Conservation (phyloP, 2,329 filamentous ascomycete genomes). For the Tolypocladium tropicale region DNA sequence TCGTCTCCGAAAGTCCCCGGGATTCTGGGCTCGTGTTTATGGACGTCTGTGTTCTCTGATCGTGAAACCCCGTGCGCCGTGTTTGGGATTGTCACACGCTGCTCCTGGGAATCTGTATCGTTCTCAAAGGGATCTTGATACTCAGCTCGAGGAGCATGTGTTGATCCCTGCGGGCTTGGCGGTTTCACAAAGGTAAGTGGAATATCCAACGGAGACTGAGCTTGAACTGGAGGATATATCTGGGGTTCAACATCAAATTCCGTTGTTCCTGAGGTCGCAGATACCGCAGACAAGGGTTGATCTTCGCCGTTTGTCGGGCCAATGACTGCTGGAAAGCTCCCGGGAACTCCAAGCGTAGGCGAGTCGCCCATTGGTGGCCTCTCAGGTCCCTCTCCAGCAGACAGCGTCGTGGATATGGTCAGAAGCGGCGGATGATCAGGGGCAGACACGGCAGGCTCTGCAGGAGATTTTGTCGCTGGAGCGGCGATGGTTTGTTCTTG, state of each 20-base stretch:
- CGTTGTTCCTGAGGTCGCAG: slow-evolving; percentile 49
- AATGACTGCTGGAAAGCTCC: slow-evolving; percentile 41
- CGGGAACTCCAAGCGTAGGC: slow-evolving; percentile 56
- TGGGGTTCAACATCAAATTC: slow-evolving; percentile 68
- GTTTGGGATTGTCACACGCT: slow-evolving; percentile 2
- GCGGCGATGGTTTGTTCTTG: neutral
- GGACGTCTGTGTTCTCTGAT: slow-evolving; percentile 3
- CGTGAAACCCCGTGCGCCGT: slow-evolving; percentile 11
- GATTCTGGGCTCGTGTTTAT: slow-evolving; percentile 8
- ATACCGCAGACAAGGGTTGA: slow-evolving; percentile 47
- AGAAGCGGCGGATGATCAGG: neutral
- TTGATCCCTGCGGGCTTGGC: slow-evolving; percentile 16
- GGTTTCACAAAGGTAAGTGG: slow-evolving; percentile 16
- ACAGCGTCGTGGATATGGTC: slow-evolving; percentile 4
- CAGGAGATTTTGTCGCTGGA: neutral
- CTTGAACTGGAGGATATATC: slow-evolving; percentile 37
- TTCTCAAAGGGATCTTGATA: slow-evolving; percentile 44
- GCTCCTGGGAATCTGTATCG: slow-evolving; percentile 19
- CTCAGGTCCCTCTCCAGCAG: slow-evolving; percentile 1
- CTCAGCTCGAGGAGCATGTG: slow-evolving; percentile 22
- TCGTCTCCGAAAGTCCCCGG: slow-evolving; percentile 23
- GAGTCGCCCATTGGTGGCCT: slow-evolving; percentile 32
- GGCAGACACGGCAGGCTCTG: neutral
- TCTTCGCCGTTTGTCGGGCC: slow-evolving; percentile 32
- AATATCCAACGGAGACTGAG: slow-evolving; percentile 14